Evolutionary conservation across 257 asterid genomes (phyloP).

Genomic region (Scutellaria galericulata): DNA sequence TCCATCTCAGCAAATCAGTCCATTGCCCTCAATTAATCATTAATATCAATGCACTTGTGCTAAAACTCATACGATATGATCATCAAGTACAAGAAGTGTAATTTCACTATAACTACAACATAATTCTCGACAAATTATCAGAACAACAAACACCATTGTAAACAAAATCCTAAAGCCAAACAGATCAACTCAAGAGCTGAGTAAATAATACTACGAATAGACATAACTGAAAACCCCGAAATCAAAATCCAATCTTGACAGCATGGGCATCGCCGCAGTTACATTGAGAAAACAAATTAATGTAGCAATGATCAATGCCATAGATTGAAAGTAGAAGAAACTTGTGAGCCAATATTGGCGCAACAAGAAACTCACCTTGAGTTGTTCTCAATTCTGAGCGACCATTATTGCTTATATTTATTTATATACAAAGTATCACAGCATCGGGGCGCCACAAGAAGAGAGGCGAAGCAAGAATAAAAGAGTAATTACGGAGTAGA

Average conservation of each 20-base stretch:
- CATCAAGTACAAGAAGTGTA: conserved; percentile 10
- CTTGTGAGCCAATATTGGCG: not conserved
- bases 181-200: conserved; percentile 28
- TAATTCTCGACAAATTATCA: conserved; percentile 7
- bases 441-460: conserved; percentile 41
- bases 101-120: not conserved
- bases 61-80: not conserved
- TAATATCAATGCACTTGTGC: not conserved
- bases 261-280: too few relatives aligned
- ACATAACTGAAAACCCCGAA: not conserved
- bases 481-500: conserved; percentile 36
- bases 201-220: too few relatives aligned
- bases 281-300: not conserved
- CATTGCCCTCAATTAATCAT: conserved; percentile 18
- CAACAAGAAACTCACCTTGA: conserved; percentile 41
- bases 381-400: conserved; percentile 6
- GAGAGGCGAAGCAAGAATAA: conserved; percentile 24
- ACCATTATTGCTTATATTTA: not conserved
- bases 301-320: conserved; percentile 25
- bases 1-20: conserved; percentile 2
- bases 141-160: not conserved
- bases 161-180: conserved; percentile 7
- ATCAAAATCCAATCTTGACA: conserved; percentile 26
- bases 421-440: conserved; percentile 20
- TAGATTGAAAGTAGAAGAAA: not conserved